Conservation (phyloP, 345 rosid genomes). For the Cardamine occulta region DNA sequence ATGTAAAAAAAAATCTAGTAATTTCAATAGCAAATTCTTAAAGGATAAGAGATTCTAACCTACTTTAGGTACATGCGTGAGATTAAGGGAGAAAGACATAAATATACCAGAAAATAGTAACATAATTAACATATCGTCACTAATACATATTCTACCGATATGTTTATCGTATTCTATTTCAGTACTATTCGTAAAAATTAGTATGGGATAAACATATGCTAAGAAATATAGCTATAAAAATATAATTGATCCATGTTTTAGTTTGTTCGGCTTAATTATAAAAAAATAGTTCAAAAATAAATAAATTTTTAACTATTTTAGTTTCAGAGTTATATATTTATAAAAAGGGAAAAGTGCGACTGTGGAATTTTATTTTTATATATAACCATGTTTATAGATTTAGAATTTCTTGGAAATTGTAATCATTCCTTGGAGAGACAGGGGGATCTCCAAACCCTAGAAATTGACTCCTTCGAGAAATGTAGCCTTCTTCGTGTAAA, state of each 20-base stretch:
- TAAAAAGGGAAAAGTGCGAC: not conserved
- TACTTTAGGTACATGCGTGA: not conserved
- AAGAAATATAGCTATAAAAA: not conserved
- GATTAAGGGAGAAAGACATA: not conserved
- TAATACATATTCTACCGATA: not conserved
- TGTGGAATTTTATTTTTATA: not conserved
- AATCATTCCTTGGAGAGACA: conserved; percentile 43
- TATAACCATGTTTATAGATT: not conserved
- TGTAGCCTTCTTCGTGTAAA: conserved; percentile 29
- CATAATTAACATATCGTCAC: not conserved
- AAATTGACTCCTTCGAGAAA: conserved; percentile 48
- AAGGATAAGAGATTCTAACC: not conserved
- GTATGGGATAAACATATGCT: not conserved
- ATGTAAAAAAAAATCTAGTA: not conserved
- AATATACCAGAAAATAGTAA: not conserved
- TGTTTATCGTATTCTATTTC: not conserved
- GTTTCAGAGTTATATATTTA: not conserved
- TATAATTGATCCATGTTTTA: not conserved
- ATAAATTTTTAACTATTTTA: not conserved
- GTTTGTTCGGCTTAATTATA: not conserved
- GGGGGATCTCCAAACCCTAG: conserved; percentile 49
- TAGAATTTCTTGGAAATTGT: conserved; percentile 48
- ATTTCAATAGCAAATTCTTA: not conserved
- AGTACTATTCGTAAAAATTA: not conserved
- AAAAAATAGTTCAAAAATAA: not conserved